These are phyloP conservation scores for Fonsecaea monophora DNA, from an alignment of 2,329 filamentous ascomycete species.

Conservation along the genomic window DNA sequence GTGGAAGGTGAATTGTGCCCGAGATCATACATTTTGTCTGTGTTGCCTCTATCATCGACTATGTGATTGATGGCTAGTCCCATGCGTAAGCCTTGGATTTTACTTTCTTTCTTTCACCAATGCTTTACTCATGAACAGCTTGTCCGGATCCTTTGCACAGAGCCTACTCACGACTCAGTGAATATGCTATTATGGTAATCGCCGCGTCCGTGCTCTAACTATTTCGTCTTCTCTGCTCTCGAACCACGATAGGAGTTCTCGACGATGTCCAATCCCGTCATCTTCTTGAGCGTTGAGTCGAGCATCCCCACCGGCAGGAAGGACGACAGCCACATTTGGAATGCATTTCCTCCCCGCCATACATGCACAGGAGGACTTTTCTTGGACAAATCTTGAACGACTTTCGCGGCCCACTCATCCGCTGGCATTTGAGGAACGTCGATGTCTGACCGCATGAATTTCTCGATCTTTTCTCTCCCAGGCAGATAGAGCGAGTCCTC, in stretches of 20 bases:
- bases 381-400: conserved; percentile 63
- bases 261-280: conserved; percentile 24
- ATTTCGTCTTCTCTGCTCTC: conserved; percentile 20
- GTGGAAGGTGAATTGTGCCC: too few relatives aligned
- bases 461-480: conserved; percentile 25
- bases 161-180: too few relatives aligned
- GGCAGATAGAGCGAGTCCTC: conserved; percentile 18
- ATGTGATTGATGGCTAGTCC: too few relatives aligned
- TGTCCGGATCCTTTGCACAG: too few relatives aligned
- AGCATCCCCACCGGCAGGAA: conserved; percentile 24
- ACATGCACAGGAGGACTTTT: conserved; percentile 42
- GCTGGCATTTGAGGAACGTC: conserved; percentile 10
- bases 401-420: conserved; percentile 45
- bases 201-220: background rate
- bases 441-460: conserved; percentile 23
- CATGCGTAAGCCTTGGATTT: too few relatives aligned
- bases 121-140: too few relatives aligned
- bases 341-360: conserved; percentile 29
- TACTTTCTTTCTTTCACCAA: too few relatives aligned
- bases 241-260: conserved; percentile 16
- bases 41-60: too few relatives aligned
- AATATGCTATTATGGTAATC: too few relatives aligned
- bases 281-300: conserved; percentile 27
- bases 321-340: conserved; percentile 13
- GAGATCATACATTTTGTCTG: too few relatives aligned